Evolutionary conservation across 768 basidiomycete species (phyloP).

Genomic region (Russula emetica): DNA sequence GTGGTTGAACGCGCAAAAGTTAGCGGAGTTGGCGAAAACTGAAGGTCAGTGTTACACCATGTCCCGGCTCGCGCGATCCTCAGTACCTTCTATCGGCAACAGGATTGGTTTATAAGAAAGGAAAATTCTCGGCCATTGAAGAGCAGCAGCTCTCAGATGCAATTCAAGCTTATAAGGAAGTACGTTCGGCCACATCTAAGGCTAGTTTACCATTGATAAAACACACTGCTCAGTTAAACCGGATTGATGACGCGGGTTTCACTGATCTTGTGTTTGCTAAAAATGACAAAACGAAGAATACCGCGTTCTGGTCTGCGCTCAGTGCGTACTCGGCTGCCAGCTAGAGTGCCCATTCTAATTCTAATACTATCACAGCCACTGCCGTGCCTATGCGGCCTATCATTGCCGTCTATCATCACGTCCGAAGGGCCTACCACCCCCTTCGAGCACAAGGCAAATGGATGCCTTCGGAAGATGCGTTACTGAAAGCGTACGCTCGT

Average conservation of each 20-base stretch:
- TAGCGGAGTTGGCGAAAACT: constrained; percentile 61
- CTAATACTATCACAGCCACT: constrained; percentile 43
- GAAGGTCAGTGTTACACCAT: constrained; percentile 46
- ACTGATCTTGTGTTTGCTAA: constrained; percentile 65
- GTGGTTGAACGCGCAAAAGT: constrained; percentile 68
- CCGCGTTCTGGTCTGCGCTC: constrained; percentile 75
- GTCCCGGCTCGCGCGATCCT: not conserved
- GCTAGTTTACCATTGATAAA: constrained; percentile 10
- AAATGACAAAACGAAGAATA: constrained; percentile 51
- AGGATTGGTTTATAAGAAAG: constrained; percentile 87
- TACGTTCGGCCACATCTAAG: constrained; percentile 35
- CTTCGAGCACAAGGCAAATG: constrained; percentile 66
- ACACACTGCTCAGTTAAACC: constrained; percentile 41
- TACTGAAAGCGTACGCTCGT: constrained; percentile 53
- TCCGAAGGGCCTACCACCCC: constrained; percentile 67
- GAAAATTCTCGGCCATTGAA: constrained; percentile 79
- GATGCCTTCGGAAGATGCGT: constrained; percentile 59
- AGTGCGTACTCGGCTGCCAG: constrained; percentile 44
- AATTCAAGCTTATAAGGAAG: constrained; percentile 57
- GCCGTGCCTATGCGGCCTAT: constrained; percentile 74
- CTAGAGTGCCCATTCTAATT: not conserved
- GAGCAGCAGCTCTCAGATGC: constrained; percentile 61
- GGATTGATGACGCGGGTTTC: constrained; percentile 53
- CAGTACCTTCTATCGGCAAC: constrained; percentile 13
- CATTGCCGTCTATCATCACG: constrained; percentile 79